Base-by-base conservation (phyloP, 305 asterid genomes). In the Stenogyne calaminthoides region DNA sequence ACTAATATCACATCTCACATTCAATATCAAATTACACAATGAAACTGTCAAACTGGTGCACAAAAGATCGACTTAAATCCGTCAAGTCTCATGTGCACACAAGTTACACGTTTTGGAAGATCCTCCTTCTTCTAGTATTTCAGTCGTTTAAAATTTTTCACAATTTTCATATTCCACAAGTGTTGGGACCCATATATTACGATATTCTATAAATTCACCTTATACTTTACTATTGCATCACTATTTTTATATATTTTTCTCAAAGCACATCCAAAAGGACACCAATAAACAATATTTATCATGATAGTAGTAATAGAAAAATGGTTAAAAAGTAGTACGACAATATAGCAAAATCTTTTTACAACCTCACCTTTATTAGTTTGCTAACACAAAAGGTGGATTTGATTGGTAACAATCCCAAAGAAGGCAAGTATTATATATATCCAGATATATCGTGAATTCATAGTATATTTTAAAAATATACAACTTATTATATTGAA, bases 321-420 rank as follows among this genome's bases (percentile, higher is more conserved):
- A 52, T 65, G 51, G 68, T 40, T 64, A 64, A 76, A 76, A 80
- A 72, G 73, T n/a, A n/a, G n/a, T 44, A 47, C 19, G 78, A 80
- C 75, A 76, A 69, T 58, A 70, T 61, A 51, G 75, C 80, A 73
- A 73, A 64, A 67, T 29, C 70, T 71, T 76, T 54, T 58, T 47
- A 36, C 36, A 32, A 32, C 46, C 57, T 44, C 56, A 25, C 72
- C 60, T 55, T 55, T 67, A 68, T 69, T 58, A 47, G 59, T 71
- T 42, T 71, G 81, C 29, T 72, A 76, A 82, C 81, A 69, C 60
- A 59, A 77, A 70, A 83, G 67, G n/a, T 62, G 71, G 51, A 7
- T 70, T 67, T 81, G 73, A 77, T 54, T 36, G 77, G 58, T 62
- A 76, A 72, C 60, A 3, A 55, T 73, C 46, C 58, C n/a, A n/a